Evolutionary conservation across 352 stramenopile species (phyloP).

Genomic region (Phytophthora megakarya): DNA sequence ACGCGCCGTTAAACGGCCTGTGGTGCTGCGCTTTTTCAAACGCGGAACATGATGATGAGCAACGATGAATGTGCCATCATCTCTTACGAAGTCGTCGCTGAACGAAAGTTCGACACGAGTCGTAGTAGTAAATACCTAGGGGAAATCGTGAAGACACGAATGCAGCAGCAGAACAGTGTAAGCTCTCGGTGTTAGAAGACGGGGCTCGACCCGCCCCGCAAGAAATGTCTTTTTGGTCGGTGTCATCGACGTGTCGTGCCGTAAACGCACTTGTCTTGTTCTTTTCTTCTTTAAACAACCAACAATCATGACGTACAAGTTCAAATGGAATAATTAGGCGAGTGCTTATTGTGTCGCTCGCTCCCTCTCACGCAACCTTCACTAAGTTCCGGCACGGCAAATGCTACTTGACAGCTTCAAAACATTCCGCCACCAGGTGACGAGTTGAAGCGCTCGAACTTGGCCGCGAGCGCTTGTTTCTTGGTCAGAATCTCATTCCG

Average conservation of each 20-base stretch:
- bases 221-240: slow-evolving; percentile 40
- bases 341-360: slow-evolving; percentile 36
- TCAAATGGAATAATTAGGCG: slow-evolving; percentile 44
- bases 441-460: slow-evolving; percentile 80
- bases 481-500: slow-evolving; percentile 89
- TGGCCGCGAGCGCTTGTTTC: slow-evolving; percentile 85
- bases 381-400: neutral
- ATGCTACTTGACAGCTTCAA: slow-evolving; percentile 25
- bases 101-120: slow-evolving; percentile 24
- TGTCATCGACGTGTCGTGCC: slow-evolving; percentile 30
- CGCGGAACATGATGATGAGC: slow-evolving; percentile 39
- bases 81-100: slow-evolving; percentile 25
- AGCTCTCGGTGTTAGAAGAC: slow-evolving; percentile 46
- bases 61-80: slow-evolving; percentile 13
- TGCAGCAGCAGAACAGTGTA: slow-evolving; percentile 37
- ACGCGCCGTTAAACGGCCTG: slow-evolving; percentile 78
- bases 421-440: slow-evolving; percentile 62
- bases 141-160: slow-evolving; percentile 18
- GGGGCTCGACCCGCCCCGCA: slow-evolving; percentile 33
- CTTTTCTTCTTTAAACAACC: neutral
- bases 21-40: slow-evolving; percentile 80
- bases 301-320: slow-evolving; percentile 21
- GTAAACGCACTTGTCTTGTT: slow-evolving; percentile 10
- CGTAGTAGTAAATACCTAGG: slow-evolving; percentile 38
- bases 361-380: slow-evolving; percentile 8